These are phyloP conservation scores for Helotiales sp. DNA, from an alignment of 2,329 filamentous ascomycete species.

Conservation along the genomic window DNA sequence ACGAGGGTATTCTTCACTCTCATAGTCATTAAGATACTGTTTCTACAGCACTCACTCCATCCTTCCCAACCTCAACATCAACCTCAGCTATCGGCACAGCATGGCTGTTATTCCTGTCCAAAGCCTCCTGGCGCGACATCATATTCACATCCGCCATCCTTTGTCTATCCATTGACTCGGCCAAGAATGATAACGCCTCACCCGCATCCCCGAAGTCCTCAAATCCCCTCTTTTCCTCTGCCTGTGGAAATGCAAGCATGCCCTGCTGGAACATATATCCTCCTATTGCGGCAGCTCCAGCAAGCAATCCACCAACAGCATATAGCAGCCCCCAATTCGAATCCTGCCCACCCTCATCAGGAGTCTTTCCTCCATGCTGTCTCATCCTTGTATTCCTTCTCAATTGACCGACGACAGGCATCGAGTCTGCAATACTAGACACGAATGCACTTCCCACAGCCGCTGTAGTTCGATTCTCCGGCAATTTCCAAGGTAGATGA, in stretches of 20 bases:
- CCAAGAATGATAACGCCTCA: slow-evolving; percentile 26
- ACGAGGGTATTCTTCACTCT: not conserved
- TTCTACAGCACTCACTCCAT: slow-evolving; percentile 3
- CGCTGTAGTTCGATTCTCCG: slow-evolving; percentile 28
- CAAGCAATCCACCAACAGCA: slow-evolving; percentile 29
- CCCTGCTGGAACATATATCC: slow-evolving; percentile 37
- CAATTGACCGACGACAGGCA: slow-evolving; percentile 31
- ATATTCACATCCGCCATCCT: slow-evolving; percentile 10
- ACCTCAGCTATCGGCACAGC: slow-evolving; percentile 25
- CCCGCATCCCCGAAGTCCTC: slow-evolving; percentile 32
- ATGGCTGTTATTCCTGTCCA: slow-evolving; percentile 9
- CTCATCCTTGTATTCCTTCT: slow-evolving; percentile 30
- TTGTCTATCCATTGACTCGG: slow-evolving; percentile 25
- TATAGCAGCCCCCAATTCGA: slow-evolving; percentile 25
- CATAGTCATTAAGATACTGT: slow-evolving; percentile 1
- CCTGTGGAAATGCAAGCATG: slow-evolving; percentile 25
- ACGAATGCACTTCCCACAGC: slow-evolving; percentile 31
- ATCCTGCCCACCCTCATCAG: slow-evolving; percentile 21
- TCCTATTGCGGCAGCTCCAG: slow-evolving; percentile 31
- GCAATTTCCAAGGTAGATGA: slow-evolving; percentile 34
- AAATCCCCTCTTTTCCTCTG: slow-evolving; percentile 20
- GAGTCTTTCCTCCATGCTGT: slow-evolving; percentile 26
- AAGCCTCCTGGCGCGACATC: too few species aligned
- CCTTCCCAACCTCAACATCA: slow-evolving; percentile 21
- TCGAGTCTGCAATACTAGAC: slow-evolving; percentile 29